These are phyloP conservation scores for Boletus patriciae DNA, from an alignment of 768 basidiomycete genomes.

Conservation along the genomic window DNA sequence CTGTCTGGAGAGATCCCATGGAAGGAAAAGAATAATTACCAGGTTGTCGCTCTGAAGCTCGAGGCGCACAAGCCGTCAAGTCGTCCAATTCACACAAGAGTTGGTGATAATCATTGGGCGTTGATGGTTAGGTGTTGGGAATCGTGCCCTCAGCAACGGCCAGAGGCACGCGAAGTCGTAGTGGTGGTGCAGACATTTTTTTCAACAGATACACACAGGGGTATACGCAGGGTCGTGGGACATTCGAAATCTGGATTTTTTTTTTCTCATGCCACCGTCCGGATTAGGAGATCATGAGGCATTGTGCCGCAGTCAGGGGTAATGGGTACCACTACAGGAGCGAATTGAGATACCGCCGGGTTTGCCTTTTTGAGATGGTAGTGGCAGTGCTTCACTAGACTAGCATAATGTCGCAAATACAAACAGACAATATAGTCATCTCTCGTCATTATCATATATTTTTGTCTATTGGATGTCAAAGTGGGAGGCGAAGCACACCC, in stretches of 20 bases:
- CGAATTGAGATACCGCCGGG: too few relatives aligned
- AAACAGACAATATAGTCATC: too few relatives aligned
- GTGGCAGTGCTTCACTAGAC: too few relatives aligned
- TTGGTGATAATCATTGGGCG: neutral
- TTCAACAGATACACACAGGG: neutral
- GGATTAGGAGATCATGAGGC: too few relatives aligned
- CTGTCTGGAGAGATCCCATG: constrained; percentile 7
- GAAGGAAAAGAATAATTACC: neutral
- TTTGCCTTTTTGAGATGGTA: too few relatives aligned
- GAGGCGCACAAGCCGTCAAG: neutral
- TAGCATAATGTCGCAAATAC: too few relatives aligned
- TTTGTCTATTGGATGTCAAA: too few relatives aligned
- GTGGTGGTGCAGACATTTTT: neutral
- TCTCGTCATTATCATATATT: too few relatives aligned
- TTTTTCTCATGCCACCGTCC: neutral
- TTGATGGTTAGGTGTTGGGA: constrained; percentile 5
- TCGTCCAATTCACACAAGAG: neutral
- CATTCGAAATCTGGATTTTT: too few relatives aligned
- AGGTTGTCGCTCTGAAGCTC: neutral
- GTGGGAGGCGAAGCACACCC: too few relatives aligned
- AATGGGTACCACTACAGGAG: too few relatives aligned
- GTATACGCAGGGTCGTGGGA: neutral
- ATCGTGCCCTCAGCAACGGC: neutral
- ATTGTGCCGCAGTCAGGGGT: too few relatives aligned
- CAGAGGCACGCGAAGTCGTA: neutral